These are phyloP conservation scores for Rhodocollybia butyracea DNA, from an alignment of 768 basidiomycete species.

Conservation along the genomic window DNA sequence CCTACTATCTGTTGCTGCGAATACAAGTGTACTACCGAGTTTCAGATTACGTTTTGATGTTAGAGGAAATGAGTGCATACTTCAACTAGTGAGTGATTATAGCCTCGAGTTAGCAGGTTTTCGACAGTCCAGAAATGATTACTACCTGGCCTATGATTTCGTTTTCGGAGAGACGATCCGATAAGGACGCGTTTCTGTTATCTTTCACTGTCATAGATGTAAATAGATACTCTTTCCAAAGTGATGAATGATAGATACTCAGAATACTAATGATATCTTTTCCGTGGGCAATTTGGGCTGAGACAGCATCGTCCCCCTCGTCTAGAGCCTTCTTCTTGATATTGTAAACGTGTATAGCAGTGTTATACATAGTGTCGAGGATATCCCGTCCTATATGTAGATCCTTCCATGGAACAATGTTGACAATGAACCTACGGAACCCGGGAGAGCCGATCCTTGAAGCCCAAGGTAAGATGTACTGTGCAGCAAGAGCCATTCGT, in stretches of 20 bases:
- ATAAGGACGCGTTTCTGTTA: constrained; percentile 28
- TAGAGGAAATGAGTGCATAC: neutral
- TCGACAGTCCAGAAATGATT: neutral
- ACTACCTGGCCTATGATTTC: constrained; percentile 33
- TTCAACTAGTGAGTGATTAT: neutral
- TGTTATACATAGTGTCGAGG: constrained; percentile 24
- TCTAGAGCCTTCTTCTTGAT: constrained; percentile 24
- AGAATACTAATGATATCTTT: constrained; percentile 35
- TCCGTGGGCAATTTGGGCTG: constrained; percentile 25
- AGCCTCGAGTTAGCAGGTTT: neutral
- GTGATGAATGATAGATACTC: constrained; percentile 15
- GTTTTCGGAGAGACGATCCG: constrained; percentile 27
- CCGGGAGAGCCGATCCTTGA: constrained; percentile 11
- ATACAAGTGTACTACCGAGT: constrained; percentile 28
- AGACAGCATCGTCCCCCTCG: constrained; percentile 21
- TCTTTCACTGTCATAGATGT: constrained; percentile 16
- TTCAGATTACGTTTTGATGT: constrained; percentile 8
- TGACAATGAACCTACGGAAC: constrained; percentile 21
- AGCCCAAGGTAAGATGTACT: neutral
- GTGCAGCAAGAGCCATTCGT: neutral
- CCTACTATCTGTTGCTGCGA: constrained; percentile 41
- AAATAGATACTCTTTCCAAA: neutral
- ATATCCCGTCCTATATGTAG: constrained; percentile 22
- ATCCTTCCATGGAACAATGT: constrained; percentile 15
- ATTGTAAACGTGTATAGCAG: constrained; percentile 21